A percentile compares a stretch with the other conserved stretches of the same genome.
Conservation (phyloP, 2,329 filamentous ascomycete species). For the Aspergillus transmontanensis region DNA sequence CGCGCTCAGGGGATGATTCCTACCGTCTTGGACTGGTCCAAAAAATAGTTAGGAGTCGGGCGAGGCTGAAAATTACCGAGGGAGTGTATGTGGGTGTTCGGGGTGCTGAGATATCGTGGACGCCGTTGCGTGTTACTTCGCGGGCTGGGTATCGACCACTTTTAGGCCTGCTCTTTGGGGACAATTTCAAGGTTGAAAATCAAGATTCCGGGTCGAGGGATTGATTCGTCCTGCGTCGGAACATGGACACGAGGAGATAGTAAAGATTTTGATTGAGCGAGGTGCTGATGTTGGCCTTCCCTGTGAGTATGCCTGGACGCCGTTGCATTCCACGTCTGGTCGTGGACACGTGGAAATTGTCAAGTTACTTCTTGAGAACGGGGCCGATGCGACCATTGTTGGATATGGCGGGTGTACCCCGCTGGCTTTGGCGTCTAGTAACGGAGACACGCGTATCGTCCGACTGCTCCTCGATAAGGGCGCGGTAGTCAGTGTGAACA, state of each 20-base stretch:
- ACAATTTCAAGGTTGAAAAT: neutral
- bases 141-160: neutral
- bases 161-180: neutral
- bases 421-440: neutral
- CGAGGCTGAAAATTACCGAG: neutral
- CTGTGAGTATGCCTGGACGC: neutral
- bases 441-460: neutral
- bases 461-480: neutral
- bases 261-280: neutral
- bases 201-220: neutral
- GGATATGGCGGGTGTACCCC: neutral
- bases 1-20: neutral
- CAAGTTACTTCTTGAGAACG: neutral
- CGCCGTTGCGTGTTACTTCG: neutral
- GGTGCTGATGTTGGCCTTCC: neutral
- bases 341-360: neutral
- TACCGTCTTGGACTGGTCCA: neutral
- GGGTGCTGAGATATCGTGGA: neutral
- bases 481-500: neutral
- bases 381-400: neutral
- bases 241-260: neutral
- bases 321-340: neutral
- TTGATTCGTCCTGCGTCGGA: neutral
- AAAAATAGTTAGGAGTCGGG: neutral
- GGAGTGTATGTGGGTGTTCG: neutral